Evolutionary conservation across 768 basidiomycete species (phyloP), one percentile per base, ranked within the genome.

Genomic region (Nevesoporus exiguus): DNA sequence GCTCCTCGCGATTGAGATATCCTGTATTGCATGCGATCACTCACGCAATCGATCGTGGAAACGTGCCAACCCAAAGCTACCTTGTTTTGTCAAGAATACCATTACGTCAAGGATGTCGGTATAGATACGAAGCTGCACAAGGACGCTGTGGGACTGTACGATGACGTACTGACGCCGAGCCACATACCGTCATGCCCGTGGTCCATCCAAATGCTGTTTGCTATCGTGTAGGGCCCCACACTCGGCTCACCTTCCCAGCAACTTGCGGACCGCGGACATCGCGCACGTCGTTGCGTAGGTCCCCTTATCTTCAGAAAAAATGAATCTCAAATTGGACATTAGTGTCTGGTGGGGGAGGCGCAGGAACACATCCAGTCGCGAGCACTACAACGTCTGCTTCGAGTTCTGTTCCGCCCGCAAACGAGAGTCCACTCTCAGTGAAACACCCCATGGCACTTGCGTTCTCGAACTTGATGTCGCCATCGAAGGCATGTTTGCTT

Each of bases 171-270:
- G 19, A 66, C 11, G 29, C 58, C 60, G 21, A 70, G 68, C 67
- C 69, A 68, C 27, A 68, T 46, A 24, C 77, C 77, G 1, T 77
- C 67, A 39, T 73, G 64, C 17, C 71, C 70, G 39, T 57, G 68
- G 25, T 68, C 54, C 47, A 64, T 64, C 67, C 68, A 72, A 21
- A 63, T 60, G 2, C 79, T 75, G 1, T 74, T 68, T 24, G 82
- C 62, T 63, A 88, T 85, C 0, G 85, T 83, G 84, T 76, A 44
- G 86, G 52, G 17, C 85, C 82, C 88, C 87, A 83, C 15, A 88
- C 66, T 14, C 71, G 69, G 31, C 76, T 73, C 53, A 84, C 71
- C 63, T 76, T 71, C 50, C 74, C 63, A 0, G 72, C 75, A 2
- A 81, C 61, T 31, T 77, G 71, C 10, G 77, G 71, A 1, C 78